phyloP scores from a whole-genome alignment of 805 yeast species.

The Kodamaea kakaduensis region DNA sequence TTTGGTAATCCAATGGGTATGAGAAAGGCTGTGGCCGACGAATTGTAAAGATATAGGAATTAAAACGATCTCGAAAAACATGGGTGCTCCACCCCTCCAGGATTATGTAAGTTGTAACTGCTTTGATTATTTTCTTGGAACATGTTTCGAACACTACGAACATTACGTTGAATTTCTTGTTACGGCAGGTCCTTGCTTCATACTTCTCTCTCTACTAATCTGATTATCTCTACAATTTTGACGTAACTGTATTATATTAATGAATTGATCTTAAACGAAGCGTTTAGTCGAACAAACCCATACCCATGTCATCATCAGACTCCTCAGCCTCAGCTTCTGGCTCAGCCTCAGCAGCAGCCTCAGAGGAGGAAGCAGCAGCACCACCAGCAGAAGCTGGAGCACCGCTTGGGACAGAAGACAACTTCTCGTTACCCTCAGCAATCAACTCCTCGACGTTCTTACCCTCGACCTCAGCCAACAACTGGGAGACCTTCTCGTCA shows the following conservation, averaged over 20 bases:
- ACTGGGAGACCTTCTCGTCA: conserved; percentile 31
- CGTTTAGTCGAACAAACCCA: conserved; percentile 31
- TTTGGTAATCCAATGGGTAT: conserved; percentile 77
- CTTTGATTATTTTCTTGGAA: no score
- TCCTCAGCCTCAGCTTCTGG: conserved; percentile 25
- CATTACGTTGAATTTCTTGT: no score
- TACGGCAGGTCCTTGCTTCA: no score
- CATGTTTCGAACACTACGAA: no score
- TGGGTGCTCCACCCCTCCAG: no score
- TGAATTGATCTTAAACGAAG: conserved; percentile 3
- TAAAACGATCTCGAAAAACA: no score
- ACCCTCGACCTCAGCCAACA: conserved; percentile 35
- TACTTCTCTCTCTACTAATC: not conserved
- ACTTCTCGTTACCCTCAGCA: conserved; percentile 35
- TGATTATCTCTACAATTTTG: not conserved
- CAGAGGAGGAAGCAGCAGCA: conserved; percentile 24
- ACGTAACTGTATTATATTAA: conserved; percentile 6
- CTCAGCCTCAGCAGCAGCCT: conserved; percentile 25
- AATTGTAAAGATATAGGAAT: no score
- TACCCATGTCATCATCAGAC: conserved; percentile 30
- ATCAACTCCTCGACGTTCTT: conserved; percentile 34
- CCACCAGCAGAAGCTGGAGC: conserved; percentile 27
- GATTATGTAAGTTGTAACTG: no score
- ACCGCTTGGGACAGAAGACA: conserved; percentile 33
- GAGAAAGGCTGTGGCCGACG: conserved; percentile 57